Evolutionary conservation across 2,329 filamentous ascomycete genomes (phyloP), one percentile per base, ranked within the genome.

Genomic region (Trichoderma atroviride): DNA sequence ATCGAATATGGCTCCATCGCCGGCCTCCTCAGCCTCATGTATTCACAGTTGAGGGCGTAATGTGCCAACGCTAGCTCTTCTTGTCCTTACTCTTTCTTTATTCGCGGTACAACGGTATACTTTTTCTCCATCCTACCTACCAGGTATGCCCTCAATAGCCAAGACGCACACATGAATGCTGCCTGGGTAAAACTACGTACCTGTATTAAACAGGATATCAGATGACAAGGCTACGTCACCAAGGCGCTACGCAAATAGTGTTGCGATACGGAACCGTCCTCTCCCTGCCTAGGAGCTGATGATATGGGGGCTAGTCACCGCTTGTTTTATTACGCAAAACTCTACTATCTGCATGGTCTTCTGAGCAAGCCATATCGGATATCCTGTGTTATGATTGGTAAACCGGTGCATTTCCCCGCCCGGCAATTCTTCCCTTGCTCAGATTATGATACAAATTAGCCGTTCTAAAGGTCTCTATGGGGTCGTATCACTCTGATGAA

Each of bases 211-310:
- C 14, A 10, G 6, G 37, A 47, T 47, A 50, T 47, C 53, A 58
- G 13, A 35, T 52, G 59, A 33, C 31, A 52, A 52, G 59, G 22
- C 59, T 22, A 24, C 37, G 27, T 47, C 29, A 31, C 37, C 53
- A 27, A 47, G 64, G 27, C 55, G 19, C 22, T 43, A 29, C 22
- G 37, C 47, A 16, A 11, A 11, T 52, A 22, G 40, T 31, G 22
- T 16, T 19, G 58, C n/a, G 55, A 29, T 43, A 59, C 22, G 6
- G 31, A 24, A 37, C 4, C 4, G 40, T 2, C n/a, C 47, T 35
- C 64, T 67, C 64, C 64, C 64, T 59, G 22, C 64, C 40, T 67
- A 58, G 5, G 64, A 50, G 64, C 55, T 67, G 64, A 67, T 33
- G n/a, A 22, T 19, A 29, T 37, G 55, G 55, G 29, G 27, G 55